phyloP scores from a whole-genome alignment of 2,329 filamentous ascomycete genomes.

The Aspergillus felis region DNA sequence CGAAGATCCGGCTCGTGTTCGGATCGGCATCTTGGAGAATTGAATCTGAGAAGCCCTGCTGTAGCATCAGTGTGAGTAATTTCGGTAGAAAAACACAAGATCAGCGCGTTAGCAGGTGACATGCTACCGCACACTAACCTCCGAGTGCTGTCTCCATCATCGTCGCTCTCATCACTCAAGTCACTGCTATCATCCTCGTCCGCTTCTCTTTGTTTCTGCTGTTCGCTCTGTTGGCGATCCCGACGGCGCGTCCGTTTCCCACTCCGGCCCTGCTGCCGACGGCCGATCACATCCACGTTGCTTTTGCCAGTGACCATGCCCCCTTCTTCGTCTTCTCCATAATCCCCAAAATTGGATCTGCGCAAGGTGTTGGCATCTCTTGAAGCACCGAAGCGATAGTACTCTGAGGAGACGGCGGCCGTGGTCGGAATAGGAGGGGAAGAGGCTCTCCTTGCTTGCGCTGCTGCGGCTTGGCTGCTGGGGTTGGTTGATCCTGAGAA shows the following conservation, averaged over 20 bases:
- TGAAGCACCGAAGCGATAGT: slow-evolving; percentile 51
- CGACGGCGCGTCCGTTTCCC: slow-evolving; percentile 30
- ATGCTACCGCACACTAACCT: slow-evolving; percentile 22
- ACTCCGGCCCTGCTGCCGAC: slow-evolving; percentile 29
- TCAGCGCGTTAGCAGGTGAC: background rate
- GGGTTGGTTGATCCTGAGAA: slow-evolving; percentile 35
- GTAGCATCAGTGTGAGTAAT: slow-evolving; percentile 15
- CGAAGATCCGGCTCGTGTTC: slow-evolving; percentile 81
- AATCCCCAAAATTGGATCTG: slow-evolving; percentile 30
- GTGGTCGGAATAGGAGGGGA: slow-evolving; percentile 63
- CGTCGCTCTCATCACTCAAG: slow-evolving; percentile 63
- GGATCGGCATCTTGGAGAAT: slow-evolving; percentile 91
- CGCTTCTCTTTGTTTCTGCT: slow-evolving; percentile 51
- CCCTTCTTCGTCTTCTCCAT: slow-evolving; percentile 59
- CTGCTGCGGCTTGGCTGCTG: slow-evolving; percentile 40
- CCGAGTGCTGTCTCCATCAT: slow-evolving; percentile 49
- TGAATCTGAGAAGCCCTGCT: slow-evolving; percentile 78
- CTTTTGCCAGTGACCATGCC: slow-evolving; percentile 60
- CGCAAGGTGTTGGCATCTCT: slow-evolving; percentile 27
- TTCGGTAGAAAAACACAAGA: background rate
- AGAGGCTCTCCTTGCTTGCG: slow-evolving; percentile 60
- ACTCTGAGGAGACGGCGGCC: slow-evolving; percentile 55
- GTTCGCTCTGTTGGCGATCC: slow-evolving; percentile 44
- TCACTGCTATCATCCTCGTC: slow-evolving; percentile 66
- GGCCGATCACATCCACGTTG: slow-evolving; percentile 54